Base-by-base conservation (phyloP, 352 stramenopile species). In the Paralagenidium karlingii region DNA sequence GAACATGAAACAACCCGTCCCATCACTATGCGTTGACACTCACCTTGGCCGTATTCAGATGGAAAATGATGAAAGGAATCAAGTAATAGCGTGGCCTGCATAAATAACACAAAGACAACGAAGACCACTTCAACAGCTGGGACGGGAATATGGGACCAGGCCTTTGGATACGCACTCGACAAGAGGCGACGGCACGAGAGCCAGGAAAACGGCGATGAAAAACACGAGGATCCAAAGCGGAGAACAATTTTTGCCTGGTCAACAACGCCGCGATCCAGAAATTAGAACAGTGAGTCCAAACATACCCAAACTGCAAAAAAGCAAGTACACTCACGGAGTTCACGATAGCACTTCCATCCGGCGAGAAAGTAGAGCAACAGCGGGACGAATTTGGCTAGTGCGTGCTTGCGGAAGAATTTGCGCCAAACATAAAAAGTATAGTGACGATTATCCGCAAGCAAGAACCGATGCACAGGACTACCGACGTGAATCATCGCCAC, bases 351-450 rank as follows among this genome's bases (percentile, higher is more conserved):
- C 12, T 53, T 53, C 75, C 78, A 89, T 2, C 63, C 63, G 5
- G 60, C 60, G 39, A 70, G 78, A 0, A 86, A 30, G 27, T 92
- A 92, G 8, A 82, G 27, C 22, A 66, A 49, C 0, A 40, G 42
- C 10, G 67, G 73, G 13, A 82, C 42, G 24, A 81, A 84, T 47
- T 87, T 88, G 38, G 66, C 71, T 11, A 82, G 28, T 0, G 46
- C 34, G 32, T 90, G 75, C 31, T 80, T 81, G 4, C 76, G 56
- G 38, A 89, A 92, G 33, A 94, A 79, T 46, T 84, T 86, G 12
- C 70, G 55, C 85, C 85, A 96, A 16, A 95, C 27, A 56, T 96
- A 95, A 43, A 96, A 96, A 8, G 77, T 92, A 50, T 93, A 95
- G 52, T 96, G 83, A 7, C 85, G 76, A 44, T 96, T 96, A 58